Percentiles rank a stretch among this genome's conserved stretches.
phyloP scores from a whole-genome alignment of 164 flowering plant genomes.

The Umbellularia californica region DNA sequence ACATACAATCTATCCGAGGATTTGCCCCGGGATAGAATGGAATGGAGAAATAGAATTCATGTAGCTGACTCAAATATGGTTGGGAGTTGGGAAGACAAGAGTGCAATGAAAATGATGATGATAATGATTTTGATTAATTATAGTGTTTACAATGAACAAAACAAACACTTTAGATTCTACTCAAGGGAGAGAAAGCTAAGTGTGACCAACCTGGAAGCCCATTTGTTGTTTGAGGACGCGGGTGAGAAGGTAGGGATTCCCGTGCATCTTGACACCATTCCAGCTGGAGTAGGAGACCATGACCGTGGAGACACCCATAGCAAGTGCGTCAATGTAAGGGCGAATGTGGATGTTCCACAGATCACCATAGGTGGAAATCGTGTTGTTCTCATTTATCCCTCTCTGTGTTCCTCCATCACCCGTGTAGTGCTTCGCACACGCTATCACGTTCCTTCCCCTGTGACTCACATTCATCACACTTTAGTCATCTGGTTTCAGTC shows the following conservation, averaged over 20 bases:
- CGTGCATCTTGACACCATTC: constrained; percentile 35
- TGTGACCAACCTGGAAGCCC: constrained; percentile 22
- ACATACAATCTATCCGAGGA: no score
- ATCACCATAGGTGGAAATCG: constrained; percentile 12
- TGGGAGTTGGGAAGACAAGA: no score
- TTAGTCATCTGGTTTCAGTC: neutral
- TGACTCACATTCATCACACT: neutral
- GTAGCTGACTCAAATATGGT: no score
- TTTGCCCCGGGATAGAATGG: no score
- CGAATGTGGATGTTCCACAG: constrained; percentile 25
- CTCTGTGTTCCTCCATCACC: constrained; percentile 37
- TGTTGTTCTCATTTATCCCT: constrained; percentile 34
- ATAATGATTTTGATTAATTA: no score
- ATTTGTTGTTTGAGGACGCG: constrained; percentile 23
- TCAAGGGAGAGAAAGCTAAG: neutral
- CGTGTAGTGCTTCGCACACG: constrained; percentile 32
- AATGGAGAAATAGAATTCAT: no score
- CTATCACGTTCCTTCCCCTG: constrained; percentile 20
- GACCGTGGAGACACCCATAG: constrained; percentile 30
- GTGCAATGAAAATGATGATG: no score
- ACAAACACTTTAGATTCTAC: no score
- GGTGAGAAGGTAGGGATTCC: constrained; percentile 21
- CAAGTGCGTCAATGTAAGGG: constrained; percentile 25
- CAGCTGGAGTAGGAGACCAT: constrained; percentile 36
- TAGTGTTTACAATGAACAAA: no score